phyloP scores from a whole-genome alignment of 2,329 filamentous ascomycete genomes.

The Cladophialophora bantiana region DNA sequence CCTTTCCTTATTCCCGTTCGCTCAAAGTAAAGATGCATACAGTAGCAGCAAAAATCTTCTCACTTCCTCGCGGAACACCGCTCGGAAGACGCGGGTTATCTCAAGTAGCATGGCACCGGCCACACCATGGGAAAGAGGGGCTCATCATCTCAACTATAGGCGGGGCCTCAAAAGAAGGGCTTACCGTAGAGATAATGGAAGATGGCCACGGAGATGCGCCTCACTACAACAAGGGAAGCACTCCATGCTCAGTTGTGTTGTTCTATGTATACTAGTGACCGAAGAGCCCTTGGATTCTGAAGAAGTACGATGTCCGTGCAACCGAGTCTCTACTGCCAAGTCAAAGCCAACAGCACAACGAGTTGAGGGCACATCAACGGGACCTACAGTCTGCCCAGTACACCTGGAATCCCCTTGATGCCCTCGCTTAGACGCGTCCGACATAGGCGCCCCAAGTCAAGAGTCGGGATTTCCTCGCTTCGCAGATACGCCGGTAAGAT shows the following conservation, averaged over 20 bases:
- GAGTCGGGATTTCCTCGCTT: constrained; percentile 10
- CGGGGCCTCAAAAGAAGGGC: background rate
- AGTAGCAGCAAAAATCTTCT: background rate
- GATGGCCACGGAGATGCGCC: background rate
- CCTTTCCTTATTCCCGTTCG: background rate
- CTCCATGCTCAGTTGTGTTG: background rate
- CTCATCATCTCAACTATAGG: background rate
- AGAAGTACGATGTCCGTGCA: background rate
- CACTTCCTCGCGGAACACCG: background rate
- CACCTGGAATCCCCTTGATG: too few species aligned
- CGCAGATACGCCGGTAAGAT: constrained; percentile 21
- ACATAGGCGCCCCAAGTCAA: background rate
- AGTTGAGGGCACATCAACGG: background rate
- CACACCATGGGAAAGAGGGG: background rate
- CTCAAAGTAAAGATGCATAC: background rate
- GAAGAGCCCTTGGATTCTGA: background rate
- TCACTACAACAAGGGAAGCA: too few species aligned
- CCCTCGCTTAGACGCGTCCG: background rate
- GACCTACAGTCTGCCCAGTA: too few species aligned
- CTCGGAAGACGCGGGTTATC: background rate
- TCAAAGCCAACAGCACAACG: too few species aligned
- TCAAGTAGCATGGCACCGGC: background rate
- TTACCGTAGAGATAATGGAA: background rate
- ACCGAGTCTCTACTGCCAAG: background rate
- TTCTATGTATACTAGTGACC: background rate